phyloP scores from a whole-genome alignment of 495 filamentous ascomycete genomes.

The Hamigera avellanea region DNA sequence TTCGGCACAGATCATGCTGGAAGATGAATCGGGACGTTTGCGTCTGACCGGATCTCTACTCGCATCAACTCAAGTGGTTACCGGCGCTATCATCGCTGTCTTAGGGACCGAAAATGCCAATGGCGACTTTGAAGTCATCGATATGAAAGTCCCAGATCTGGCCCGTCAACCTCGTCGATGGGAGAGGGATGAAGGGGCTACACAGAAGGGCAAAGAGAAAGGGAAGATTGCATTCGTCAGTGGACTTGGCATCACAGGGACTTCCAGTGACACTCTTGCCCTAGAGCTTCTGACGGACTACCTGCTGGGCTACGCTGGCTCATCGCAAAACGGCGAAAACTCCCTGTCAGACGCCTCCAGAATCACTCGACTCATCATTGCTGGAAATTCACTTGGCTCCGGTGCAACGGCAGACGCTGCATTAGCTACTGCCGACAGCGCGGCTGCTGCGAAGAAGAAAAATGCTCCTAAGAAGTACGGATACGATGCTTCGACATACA shows the following conservation, averaged over 20 bases:
- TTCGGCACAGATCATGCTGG: constrained; percentile 63
- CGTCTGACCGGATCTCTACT: constrained; percentile 61
- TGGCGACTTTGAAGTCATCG: constrained; percentile 87
- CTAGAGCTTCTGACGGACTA: constrained; percentile 76
- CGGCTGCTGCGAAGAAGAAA: constrained; percentile 31
- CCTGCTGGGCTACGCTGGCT: constrained; percentile 71
- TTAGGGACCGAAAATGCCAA: constrained; percentile 86
- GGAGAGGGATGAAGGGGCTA: constrained; percentile 40
- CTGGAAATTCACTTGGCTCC: constrained; percentile 73
- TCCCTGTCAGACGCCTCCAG: constrained; percentile 33
- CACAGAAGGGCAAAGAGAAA: constrained; percentile 33
- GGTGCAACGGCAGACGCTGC: constrained; percentile 27
- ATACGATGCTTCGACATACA: constrained; percentile 81
- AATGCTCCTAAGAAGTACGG: constrained; percentile 70
- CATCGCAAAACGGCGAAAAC: constrained; percentile 23
- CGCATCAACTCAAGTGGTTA: constrained; percentile 59
- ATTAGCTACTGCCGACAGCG: constrained; percentile 13
- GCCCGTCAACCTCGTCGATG: constrained; percentile 70
- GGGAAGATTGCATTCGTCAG: constrained; percentile 79
- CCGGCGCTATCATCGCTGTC: constrained; percentile 81
- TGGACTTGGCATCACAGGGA: constrained; percentile 71
- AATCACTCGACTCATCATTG: constrained; percentile 80
- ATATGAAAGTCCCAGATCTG: constrained; percentile 77
- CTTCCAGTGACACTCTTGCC: constrained; percentile 55
- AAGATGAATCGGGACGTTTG: constrained; percentile 93